These are phyloP conservation scores for Coniferiporia sulphurascens DNA, from an alignment of 1,284 basidiomycete species.

Conservation along the genomic window DNA sequence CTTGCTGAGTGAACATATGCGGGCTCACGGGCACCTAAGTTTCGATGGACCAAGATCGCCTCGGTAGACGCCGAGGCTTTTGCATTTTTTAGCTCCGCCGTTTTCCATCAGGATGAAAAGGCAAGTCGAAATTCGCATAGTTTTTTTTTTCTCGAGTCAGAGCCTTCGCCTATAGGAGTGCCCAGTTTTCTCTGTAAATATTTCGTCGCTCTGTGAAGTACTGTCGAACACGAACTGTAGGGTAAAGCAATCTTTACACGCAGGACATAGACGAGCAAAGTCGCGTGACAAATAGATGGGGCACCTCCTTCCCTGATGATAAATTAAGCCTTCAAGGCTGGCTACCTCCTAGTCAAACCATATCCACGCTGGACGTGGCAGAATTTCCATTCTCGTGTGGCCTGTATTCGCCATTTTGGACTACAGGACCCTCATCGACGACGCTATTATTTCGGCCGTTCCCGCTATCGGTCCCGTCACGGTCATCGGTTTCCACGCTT, in stretches of 20 bases:
- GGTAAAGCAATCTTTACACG: slow-evolving; percentile 16
- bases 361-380: neutral
- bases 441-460: neutral
- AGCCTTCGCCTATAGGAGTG: slow-evolving; percentile 1
- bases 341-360: slow-evolving; percentile 1
- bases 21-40: neutral
- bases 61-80: slow-evolving; percentile 15
- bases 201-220: slow-evolving; percentile 14
- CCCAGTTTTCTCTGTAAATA: slow-evolving; percentile 3
- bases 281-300: slow-evolving; percentile 14
- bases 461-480: neutral
- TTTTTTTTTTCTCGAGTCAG: neutral
- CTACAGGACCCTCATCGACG: neutral
- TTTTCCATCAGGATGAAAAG: neutral
- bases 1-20: neutral
- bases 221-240: slow-evolving; percentile 15
- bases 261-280: slow-evolving; percentile 9
- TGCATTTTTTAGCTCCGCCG: neutral
- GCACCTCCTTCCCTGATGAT: slow-evolving; percentile 5
- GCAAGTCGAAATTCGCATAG: neutral
- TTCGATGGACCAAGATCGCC: neutral
- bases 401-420: neutral
- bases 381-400: neutral
- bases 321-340: slow-evolving; percentile 5
- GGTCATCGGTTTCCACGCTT: slow-evolving; percentile 3